phyloP scores from a whole-genome alignment of 2,329 filamentous ascomycete genomes.

The Dothistroma pini region DNA sequence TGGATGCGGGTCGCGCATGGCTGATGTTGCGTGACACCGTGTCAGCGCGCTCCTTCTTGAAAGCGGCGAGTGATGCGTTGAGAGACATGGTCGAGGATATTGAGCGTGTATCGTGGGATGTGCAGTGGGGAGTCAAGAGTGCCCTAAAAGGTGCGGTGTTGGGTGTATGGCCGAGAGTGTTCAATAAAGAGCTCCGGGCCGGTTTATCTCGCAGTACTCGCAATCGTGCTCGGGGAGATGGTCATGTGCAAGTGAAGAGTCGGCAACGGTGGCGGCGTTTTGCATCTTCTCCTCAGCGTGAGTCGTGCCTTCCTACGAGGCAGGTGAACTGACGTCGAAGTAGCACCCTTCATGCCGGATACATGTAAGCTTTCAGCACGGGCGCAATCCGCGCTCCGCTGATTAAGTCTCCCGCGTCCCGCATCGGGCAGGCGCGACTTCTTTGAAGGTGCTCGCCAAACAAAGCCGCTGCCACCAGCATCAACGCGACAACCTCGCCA shows the following conservation, averaged over 20 bases:
- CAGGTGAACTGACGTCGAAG: not conserved
- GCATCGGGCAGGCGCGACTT: slow-evolving; percentile 3
- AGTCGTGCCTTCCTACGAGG: not conserved
- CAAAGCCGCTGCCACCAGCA: slow-evolving; percentile 1
- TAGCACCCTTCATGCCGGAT: not conserved
- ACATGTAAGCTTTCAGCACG: not conserved
- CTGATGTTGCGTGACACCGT: slow-evolving; percentile 30
- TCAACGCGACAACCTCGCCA: slow-evolving; percentile 1
- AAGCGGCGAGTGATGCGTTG: slow-evolving; percentile 27
- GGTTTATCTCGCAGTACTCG: not conserved
- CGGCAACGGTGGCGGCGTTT: not conserved
- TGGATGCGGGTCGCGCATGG: slow-evolving; percentile 26
- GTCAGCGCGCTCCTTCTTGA: slow-evolving; percentile 32
- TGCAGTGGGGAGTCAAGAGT: not conserved
- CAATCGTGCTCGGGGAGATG: not conserved
- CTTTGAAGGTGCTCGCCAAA: not conserved
- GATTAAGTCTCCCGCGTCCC: not conserved
- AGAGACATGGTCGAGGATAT: slow-evolving; percentile 30
- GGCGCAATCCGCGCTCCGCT: not conserved
- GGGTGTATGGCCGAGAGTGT: slow-evolving; percentile 21
- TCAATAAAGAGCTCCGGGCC: slow-evolving; percentile 32
- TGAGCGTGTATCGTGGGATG: not conserved
- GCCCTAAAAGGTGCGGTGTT: slow-evolving; percentile 2
- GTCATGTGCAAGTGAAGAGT: not conserved
- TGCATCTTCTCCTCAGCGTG: not conserved